Conservation (phyloP, 2,329 filamentous ascomycete species). For the Diaporthe sp. region DNA sequence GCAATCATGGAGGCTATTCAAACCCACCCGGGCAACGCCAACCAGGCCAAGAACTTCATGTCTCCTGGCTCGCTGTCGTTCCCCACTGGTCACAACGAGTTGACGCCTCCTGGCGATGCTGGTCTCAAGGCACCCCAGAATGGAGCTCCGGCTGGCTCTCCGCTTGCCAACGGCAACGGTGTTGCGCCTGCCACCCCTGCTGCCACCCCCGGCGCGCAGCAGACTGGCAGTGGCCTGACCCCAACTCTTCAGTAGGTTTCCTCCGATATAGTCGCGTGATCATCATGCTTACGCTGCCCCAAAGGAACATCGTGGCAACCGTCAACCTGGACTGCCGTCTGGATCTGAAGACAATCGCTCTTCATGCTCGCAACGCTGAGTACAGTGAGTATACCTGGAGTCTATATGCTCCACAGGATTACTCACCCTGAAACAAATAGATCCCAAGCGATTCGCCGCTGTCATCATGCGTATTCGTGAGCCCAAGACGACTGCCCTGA, state of each 20-base stretch:
- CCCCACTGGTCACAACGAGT: conserved; percentile 83
- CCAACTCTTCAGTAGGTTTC: conserved; percentile 97
- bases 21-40: conserved; percentile 90
- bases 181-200: conserved; percentile 91
- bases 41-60: conserved; percentile 96
- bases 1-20: conserved; percentile 87
- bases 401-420: conserved; percentile 28
- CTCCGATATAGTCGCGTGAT: conserved; percentile 50
- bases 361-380: conserved; percentile 98
- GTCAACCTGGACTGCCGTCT: conserved; percentile 98
- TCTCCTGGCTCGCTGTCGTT: conserved; percentile 93
- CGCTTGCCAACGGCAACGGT: conserved; percentile 77
- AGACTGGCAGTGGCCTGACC: conserved; percentile 89
- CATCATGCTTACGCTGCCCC: conserved; percentile 65
- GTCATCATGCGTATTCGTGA: conserved; percentile 99
- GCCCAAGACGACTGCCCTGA: conserved; percentile 96
- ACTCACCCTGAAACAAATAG: conserved; percentile 32
- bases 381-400: conserved; percentile 67
- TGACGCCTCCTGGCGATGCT: conserved; percentile 83
- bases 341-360: conserved; percentile 98
- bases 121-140: conserved; percentile 70
- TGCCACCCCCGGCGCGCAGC: conserved; percentile 86
- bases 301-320: conserved; percentile 98
- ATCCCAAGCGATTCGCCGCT: conserved; percentile 88
- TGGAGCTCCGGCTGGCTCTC: conserved; percentile 64